A percentile compares a stretch with the other conserved stretches of the same genome.
These are phyloP conservation scores for Chloranthus sessilifolius DNA, from an alignment of 164 flowering plant species.

Conservation along the genomic window DNA sequence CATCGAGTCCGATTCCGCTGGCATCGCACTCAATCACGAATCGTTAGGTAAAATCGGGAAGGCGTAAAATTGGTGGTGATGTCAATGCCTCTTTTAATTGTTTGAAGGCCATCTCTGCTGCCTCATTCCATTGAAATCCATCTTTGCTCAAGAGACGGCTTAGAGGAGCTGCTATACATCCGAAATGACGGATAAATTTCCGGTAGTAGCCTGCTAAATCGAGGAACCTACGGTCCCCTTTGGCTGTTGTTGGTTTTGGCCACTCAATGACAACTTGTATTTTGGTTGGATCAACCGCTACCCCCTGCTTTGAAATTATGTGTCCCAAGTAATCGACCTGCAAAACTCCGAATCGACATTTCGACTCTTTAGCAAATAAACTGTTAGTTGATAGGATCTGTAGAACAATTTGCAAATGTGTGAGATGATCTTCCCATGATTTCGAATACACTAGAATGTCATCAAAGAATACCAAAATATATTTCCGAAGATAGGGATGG, in stretches of 20 bases:
- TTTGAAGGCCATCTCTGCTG: conserved; percentile 9
- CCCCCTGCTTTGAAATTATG: too few species aligned
- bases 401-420: conserved; percentile 2
- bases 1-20: neutral
- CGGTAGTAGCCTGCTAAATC: neutral
- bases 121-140: conserved; percentile 8
- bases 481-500: neutral
- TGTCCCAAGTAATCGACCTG: too few species aligned
- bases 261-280: too few species aligned
- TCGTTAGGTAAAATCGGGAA: neutral
- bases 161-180: conserved; percentile 8
- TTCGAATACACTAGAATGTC: conserved; percentile 5
- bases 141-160: conserved; percentile 4
- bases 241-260: too few species aligned
- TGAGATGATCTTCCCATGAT: conserved; percentile 6
- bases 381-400: neutral
- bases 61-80: neutral
- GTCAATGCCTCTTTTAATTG: neutral
- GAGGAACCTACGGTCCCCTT: neutral
- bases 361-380: neutral
- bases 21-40: conserved; percentile 1
- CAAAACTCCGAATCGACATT: neutral
- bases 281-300: too few species aligned
- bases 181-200: neutral
- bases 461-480: conserved; percentile 12